A percentile compares a stretch with the other conserved stretches of the same genome.
Conservation (phyloP, 108 stramenopile species). For the Cyclostephanos invisitatus region DNA sequence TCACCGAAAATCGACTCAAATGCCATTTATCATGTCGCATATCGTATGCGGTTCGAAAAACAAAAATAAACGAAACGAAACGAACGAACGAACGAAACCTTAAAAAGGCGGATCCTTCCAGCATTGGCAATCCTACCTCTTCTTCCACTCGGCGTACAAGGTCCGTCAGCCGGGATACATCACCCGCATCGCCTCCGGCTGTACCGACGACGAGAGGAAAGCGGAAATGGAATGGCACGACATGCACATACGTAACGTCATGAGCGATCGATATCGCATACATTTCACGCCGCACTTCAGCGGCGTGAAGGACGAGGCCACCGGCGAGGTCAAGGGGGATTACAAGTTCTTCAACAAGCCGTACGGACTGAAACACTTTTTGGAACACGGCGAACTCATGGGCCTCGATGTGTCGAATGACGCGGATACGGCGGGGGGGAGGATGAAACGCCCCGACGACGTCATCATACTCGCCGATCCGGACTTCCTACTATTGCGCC, state of each 20-base stretch:
- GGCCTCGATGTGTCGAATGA: conserved; percentile 39
- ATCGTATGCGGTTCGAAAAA: background rate
- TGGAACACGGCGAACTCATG: conserved; percentile 58
- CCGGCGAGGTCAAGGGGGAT: conserved; percentile 52
- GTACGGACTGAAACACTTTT: conserved; percentile 71
- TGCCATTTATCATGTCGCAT: no score
- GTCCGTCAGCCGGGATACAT: conserved; percentile 76
- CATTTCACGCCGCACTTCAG: conserved; percentile 83
- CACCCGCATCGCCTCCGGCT: conserved; percentile 83
- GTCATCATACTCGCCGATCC: conserved; percentile 93
- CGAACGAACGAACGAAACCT: no score
- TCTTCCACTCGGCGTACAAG: conserved; percentile 70
- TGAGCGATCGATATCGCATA: conserved; percentile 64
- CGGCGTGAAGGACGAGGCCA: conserved; percentile 48
- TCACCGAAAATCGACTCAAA: no score
- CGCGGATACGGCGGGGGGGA: background rate
- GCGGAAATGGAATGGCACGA: conserved; percentile 42
- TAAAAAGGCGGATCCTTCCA: conserved; percentile 49
- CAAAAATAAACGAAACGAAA: background rate
- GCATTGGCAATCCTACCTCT: conserved; percentile 88
- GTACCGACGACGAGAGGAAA: conserved; percentile 39
- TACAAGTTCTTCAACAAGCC: conserved; percentile 94
- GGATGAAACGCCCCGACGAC: conserved; percentile 55
- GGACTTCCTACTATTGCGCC: conserved; percentile 90
- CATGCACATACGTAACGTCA: conserved; percentile 15